Base-by-base conservation (phyloP, 2,329 filamentous ascomycete genomes). In the Hansfordia pulvinata region DNA sequence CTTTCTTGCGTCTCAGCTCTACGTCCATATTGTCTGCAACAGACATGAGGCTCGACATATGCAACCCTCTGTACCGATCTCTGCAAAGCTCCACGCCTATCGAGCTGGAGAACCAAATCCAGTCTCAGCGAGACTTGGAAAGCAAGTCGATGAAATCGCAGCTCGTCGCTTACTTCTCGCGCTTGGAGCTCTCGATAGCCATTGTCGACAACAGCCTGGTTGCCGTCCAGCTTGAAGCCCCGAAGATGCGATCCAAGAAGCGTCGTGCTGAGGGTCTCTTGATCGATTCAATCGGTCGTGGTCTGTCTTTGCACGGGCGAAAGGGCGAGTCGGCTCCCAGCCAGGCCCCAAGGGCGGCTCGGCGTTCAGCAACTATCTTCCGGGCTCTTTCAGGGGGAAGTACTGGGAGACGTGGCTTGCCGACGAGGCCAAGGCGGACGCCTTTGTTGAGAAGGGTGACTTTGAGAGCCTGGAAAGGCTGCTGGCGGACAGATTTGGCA, bases 201-300 rank as follows among this genome's bases (percentile, higher is more conserved):
- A 52, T 85, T 6, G 51, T 64, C n/a, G 69, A 69, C 17, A 64
- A 67, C 22, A 62, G 70, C 23, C 54, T 88, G 17, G 57, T 83
- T 10, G 77, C 71, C 2, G 60, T 85, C 27, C 78, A 84, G 40
- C 54, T 78, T n/a, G 70, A 77, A 41, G 64, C 66, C 2, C 71
- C 70, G 2, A 63, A 62, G 39, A 55, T 52, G 23, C 58, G 66
- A n/a, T 58, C 59, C 31, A 65, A 60, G 35, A 65, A 69, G 48
- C 58, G 65, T 19, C 64, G 64, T 20, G 54, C 58, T 1, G 64
- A 70, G 27, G 75, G 76, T 7, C 57, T 81, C 6, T 54, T 86
- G 15, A 76, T 81, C 18, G 78, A 86, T 43, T 78, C 79, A 0
- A 69, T 86, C 28, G 76, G 78, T 2, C 75, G 75, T 32, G 78